Evolutionary conservation across 768 basidiomycete species (phyloP).

Genomic region (Tulasnella sp.): DNA sequence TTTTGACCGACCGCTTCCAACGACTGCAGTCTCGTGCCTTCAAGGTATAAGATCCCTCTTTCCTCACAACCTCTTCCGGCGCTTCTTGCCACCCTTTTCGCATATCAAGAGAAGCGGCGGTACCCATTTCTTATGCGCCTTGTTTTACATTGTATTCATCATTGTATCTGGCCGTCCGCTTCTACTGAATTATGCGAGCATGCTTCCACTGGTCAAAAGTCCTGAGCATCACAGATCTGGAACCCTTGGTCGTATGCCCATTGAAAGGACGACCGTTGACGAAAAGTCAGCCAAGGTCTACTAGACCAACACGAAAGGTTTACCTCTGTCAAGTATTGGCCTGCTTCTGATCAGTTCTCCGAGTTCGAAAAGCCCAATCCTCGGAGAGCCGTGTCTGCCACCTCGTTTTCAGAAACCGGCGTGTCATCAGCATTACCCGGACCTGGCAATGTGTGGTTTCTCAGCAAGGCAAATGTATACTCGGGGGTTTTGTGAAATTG

Average conservation of each 20-base stretch:
- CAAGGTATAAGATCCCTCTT: conserved; percentile 61
- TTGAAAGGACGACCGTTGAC: not conserved
- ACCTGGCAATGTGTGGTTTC: not conserved
- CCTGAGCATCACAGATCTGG: not conserved
- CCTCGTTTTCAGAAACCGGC: not conserved
- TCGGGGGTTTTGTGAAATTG: not conserved
- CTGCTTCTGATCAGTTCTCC: no score
- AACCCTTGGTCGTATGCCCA: not conserved
- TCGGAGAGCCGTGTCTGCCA: no score
- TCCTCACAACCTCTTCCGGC: not conserved
- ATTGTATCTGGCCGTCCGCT: conserved; percentile 1
- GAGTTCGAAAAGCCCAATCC: no score
- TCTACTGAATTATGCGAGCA: not conserved
- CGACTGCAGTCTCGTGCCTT: conserved; percentile 66
- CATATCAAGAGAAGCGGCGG: not conserved
- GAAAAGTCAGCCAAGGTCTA: no score
- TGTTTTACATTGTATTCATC: conserved; percentile 2
- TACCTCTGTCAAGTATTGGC: no score
- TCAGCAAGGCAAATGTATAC: not conserved
- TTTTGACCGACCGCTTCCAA: not conserved
- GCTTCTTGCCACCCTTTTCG: conserved; percentile 3
- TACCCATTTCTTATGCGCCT: not conserved
- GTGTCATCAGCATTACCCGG: not conserved
- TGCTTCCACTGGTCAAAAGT: not conserved
- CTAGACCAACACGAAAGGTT: no score